These are phyloP conservation scores for Carallia brachiata DNA, from an alignment of 345 rosid genomes.

Conservation along the genomic window DNA sequence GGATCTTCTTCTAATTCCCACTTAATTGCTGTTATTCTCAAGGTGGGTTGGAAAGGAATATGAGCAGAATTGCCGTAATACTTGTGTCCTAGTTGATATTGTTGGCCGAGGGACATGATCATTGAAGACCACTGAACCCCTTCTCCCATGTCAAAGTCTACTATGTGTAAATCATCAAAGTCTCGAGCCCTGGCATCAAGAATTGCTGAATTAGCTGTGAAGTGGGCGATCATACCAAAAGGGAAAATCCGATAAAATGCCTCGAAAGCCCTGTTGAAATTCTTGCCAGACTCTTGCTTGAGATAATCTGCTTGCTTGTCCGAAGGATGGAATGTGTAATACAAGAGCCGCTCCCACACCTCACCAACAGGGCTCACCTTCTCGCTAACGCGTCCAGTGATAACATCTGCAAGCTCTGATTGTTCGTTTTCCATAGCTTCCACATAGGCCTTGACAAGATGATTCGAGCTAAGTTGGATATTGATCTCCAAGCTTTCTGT, in stretches of 20 bases:
- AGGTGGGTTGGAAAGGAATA: background rate
- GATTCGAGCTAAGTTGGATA: conserved; percentile 4
- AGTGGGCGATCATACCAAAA: conserved; percentile 24
- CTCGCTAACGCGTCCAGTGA: conserved; percentile 18
- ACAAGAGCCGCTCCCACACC: conserved; percentile 18
- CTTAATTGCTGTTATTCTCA: conserved; percentile 23
- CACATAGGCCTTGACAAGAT: conserved; percentile 17
- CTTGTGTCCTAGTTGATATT: background rate
- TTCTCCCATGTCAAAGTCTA: conserved; percentile 32
- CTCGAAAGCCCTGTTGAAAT: conserved; percentile 11
- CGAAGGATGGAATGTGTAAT: conserved; percentile 11
- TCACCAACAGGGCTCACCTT: conserved; percentile 20
- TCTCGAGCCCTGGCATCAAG: conserved; percentile 19
- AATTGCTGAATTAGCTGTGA: conserved; percentile 27
- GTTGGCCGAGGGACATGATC: conserved; percentile 15
- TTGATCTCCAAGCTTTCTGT: conserved; percentile 8
- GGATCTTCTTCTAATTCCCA: conserved; percentile 9
- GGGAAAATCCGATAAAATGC: conserved; percentile 22
- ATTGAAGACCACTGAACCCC: conserved; percentile 35
- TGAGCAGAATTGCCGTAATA: background rate
- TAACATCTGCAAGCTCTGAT: conserved; percentile 19
- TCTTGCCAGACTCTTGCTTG: conserved; percentile 18
- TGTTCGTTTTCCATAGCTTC: conserved; percentile 21
- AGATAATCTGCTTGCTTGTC: conserved; percentile 21
- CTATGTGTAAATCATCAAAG: conserved; percentile 18